A percentile compares a stretch with the other conserved stretches of the same genome.
Conservation (phyloP, 2,329 filamentous ascomycete species). For the Raffaelea ambrosiae region DNA sequence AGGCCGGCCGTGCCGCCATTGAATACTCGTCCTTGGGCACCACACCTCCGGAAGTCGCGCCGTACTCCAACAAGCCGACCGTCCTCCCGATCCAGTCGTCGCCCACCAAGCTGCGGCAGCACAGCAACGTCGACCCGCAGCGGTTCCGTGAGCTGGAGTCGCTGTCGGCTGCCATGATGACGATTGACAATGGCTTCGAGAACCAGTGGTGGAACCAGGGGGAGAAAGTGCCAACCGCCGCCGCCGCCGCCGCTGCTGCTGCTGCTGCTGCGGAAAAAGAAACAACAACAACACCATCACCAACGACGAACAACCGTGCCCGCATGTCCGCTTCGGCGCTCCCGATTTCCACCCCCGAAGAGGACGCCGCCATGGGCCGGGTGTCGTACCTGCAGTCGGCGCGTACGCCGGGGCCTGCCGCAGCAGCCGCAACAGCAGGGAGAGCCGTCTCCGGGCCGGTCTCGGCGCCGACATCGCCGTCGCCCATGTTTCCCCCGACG, state of each 20-base stretch:
- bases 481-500: no score
- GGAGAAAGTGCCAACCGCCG: slow-evolving; percentile 17
- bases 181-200: slow-evolving; percentile 50
- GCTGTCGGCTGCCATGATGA: slow-evolving; percentile 45
- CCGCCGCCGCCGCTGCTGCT: slow-evolving; percentile 5
- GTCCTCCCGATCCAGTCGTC: slow-evolving; percentile 6
- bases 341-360: background rate
- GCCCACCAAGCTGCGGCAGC: background rate
- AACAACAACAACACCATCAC: no score
- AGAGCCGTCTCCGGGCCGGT: no score
- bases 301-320: slow-evolving; percentile 12
- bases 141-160: slow-evolving; percentile 34
- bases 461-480: no score
- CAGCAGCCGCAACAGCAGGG: no score
- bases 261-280: no score
- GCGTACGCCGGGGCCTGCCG: slow-evolving; percentile 2
- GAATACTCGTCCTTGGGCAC: background rate
- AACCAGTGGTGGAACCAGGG: slow-evolving; percentile 50
- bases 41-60: background rate
- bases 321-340: slow-evolving; percentile 4
- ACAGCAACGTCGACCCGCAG: slow-evolving; percentile 24
- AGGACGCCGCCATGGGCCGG: background rate
- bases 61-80: slow-evolving; percentile 6
- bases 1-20: background rate
- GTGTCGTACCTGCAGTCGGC: background rate